These are phyloP conservation scores for Rhizopogon vulgaris DNA, from an alignment of 768 basidiomycete species.

Conservation along the genomic window DNA sequence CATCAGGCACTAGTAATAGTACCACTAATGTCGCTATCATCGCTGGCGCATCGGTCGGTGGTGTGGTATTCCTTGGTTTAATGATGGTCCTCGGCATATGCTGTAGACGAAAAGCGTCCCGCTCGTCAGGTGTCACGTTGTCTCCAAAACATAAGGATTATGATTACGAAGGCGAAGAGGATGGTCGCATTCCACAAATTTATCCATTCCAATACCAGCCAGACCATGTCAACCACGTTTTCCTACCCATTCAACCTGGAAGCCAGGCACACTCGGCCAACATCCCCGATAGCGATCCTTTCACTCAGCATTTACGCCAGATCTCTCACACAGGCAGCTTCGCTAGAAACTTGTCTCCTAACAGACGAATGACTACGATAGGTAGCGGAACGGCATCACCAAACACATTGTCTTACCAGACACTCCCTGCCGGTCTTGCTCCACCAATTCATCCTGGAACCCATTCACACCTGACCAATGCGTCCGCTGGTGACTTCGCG, in stretches of 20 bases:
- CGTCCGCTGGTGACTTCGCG: background rate
- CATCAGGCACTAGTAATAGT: conserved; percentile 16
- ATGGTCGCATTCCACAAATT: conserved; percentile 15
- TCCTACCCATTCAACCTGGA: conserved; percentile 5
- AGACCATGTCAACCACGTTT: conserved; percentile 9
- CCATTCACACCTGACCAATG: conserved; percentile 9
- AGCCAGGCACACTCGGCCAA: background rate
- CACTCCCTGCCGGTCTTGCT: conserved; percentile 32
- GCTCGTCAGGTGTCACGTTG: conserved; percentile 22
- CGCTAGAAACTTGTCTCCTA: conserved; percentile 25
- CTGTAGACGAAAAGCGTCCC: conserved; percentile 22
- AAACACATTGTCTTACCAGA: no score
- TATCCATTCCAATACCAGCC: conserved; percentile 26
- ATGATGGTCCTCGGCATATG: conserved; percentile 46
- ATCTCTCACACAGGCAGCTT: conserved; percentile 16
- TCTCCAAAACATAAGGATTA: conserved; percentile 31
- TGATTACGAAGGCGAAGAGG: conserved; percentile 12
- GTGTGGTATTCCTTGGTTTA: conserved; percentile 43
- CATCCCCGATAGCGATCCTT: background rate
- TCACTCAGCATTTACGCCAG: conserved; percentile 10
- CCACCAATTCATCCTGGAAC: conserved; percentile 25
- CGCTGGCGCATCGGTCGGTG: conserved; percentile 43
- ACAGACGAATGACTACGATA: conserved; percentile 48
- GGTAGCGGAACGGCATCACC: conserved; percentile 30
- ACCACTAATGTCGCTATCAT: conserved; percentile 43